Percentiles rank a stretch among this genome's conserved stretches.
Conservation (phyloP, 495 filamentous ascomycete species). For the Cercophora samala region DNA sequence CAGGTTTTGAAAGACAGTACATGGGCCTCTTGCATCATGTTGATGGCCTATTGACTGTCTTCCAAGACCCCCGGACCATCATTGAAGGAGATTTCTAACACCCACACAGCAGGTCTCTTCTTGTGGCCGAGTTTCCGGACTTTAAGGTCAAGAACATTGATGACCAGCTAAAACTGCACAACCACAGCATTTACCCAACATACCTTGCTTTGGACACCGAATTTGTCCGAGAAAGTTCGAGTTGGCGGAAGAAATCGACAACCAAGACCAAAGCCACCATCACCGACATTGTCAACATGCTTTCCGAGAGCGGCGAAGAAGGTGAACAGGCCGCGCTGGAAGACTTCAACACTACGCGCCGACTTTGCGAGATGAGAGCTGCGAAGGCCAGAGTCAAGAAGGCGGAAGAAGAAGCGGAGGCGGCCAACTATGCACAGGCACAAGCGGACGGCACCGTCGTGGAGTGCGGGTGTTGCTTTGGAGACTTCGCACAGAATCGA, state of each 20-base stretch:
- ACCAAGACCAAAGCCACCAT: not conserved
- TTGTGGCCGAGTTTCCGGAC: slow-evolving; percentile 28
- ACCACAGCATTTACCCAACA: slow-evolving; percentile 28
- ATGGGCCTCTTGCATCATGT: too few relatives aligned
- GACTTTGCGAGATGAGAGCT: slow-evolving; percentile 19
- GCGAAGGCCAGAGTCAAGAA: slow-evolving; percentile 30
- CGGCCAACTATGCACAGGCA: slow-evolving; percentile 43
- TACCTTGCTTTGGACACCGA: slow-evolving; percentile 32
- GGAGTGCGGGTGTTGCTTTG: slow-evolving; percentile 71
- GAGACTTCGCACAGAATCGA: slow-evolving; percentile 60
- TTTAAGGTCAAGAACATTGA: slow-evolving; percentile 25
- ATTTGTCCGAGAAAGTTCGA: not conserved
- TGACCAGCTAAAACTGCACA: slow-evolving; percentile 15
- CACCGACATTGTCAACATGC: not conserved
- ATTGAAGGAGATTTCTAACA: not conserved
- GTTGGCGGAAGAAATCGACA: not conserved
- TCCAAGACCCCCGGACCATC: too few relatives aligned
- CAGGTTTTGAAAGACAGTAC: too few relatives aligned
- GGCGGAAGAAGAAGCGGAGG: slow-evolving; percentile 35
- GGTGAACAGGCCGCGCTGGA: slow-evolving; percentile 28
- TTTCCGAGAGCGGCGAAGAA: not conserved
- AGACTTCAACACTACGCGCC: slow-evolving; percentile 31
- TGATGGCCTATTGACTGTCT: too few relatives aligned
- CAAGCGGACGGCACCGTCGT: slow-evolving; percentile 48
- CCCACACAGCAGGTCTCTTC: slow-evolving; percentile 22